Evolutionary conservation across 345 rosid genomes (phyloP), one percentile per base, ranked within the genome.

Genomic region (Brassica juncea): DNA sequence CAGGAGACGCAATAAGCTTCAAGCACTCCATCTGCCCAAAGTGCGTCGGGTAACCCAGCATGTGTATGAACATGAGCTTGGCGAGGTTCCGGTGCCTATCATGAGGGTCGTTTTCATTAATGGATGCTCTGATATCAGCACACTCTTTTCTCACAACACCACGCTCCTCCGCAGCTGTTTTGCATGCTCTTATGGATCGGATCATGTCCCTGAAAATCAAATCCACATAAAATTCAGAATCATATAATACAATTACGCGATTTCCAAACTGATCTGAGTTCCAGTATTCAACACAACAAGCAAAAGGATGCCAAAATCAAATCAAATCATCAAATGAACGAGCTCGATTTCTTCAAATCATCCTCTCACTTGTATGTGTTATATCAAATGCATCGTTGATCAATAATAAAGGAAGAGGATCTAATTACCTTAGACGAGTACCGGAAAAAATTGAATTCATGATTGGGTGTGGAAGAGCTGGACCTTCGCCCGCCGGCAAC

Each of bases 11-110:
- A 80, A 96, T 96, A 44, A 91, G 90, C 76, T 96, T 93, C 78
- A 93, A 87, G 86, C 97, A 93, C 84, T 96, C 99, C 99, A 96
- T 96, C 84, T 96, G 99, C 71, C 98, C 99, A 83, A 96, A 96
- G 85, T 96, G 99, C 12, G 99, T 96, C 2, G 99, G 99, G 80
- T 96, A 96, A 75, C 99, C 99, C 71, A 96, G 97, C 99, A 96
- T 96, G 85, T 96, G 99, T 81, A 96, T 96, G 77, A 93, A 96
- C 99, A 96, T 96, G 82, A 96, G 99, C 83, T 96, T 96, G 15
- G 99, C 99, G 70, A 96, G 89, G 86, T 96, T 96, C 28, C 97
- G 86, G 77, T 96, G 98, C 76, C 99, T 87, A 82, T 90, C 91
- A 30, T 96, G 97, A 6, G 85, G 92, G 77, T 93, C 99, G 76